These are phyloP conservation scores for Fusarium mexicanum DNA, from an alignment of 2,329 filamentous ascomycete species.

Conservation along the genomic window DNA sequence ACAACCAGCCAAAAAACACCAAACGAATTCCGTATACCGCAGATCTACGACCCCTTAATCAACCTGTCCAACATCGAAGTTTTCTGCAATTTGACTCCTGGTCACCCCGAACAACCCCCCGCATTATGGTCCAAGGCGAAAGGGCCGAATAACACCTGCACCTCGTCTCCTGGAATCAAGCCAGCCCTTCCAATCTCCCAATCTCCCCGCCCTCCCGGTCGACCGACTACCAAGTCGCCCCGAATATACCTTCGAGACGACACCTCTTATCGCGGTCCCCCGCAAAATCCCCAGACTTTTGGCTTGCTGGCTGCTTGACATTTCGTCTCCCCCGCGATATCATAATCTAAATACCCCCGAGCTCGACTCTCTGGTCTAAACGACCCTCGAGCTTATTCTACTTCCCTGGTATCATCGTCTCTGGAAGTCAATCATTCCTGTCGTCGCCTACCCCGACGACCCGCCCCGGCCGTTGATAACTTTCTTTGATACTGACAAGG, in stretches of 20 bases:
- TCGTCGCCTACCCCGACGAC: conserved; percentile 15
- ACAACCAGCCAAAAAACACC: conserved; percentile 3
- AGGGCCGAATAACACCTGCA: conserved; percentile 52
- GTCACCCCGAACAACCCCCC: conserved; percentile 39
- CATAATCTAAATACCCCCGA: conserved; percentile 13
- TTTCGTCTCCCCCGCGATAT: conserved; percentile 19
- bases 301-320: conserved; percentile 22
- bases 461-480: conserved; percentile 8
- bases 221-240: conserved; percentile 33
- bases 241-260: conserved; percentile 39
- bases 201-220: conserved; percentile 27
- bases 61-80: conserved; percentile 2
- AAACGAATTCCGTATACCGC: background rate
- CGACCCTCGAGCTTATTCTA: conserved; percentile 5
- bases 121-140: conserved; percentile 48
- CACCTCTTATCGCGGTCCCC: conserved; percentile 39
- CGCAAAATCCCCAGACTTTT: conserved; percentile 47
- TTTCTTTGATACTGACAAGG: background rate
- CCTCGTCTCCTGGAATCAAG: conserved; percentile 35
- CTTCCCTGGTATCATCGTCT: background rate
- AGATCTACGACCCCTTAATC: background rate
- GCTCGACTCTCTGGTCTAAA: conserved; percentile 2
- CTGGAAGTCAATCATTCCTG: conserved; percentile 24
- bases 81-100: conserved; percentile 13
- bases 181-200: conserved; percentile 32